These are phyloP conservation scores for Botryotinia convoluta DNA, from an alignment of 2,329 filamentous ascomycete genomes.

Conservation along the genomic window DNA sequence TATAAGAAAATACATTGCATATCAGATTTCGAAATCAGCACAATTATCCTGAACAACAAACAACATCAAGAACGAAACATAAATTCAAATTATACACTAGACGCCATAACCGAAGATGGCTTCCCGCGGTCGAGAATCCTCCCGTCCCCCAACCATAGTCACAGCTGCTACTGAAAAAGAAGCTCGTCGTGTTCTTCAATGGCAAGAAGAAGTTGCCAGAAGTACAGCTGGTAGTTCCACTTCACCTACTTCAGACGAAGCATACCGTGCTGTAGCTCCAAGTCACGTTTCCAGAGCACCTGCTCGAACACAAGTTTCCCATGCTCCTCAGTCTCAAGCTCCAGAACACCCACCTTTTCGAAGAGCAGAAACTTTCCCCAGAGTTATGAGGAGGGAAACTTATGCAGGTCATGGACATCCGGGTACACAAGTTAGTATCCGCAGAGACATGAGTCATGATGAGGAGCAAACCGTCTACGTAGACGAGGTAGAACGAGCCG, in stretches of 20 bases:
- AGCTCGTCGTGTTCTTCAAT: slow-evolving; percentile 43
- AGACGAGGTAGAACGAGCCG: slow-evolving; percentile 25
- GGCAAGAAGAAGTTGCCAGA: slow-evolving; percentile 43
- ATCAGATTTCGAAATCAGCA: not conserved
- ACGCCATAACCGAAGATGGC: not conserved
- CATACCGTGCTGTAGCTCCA: slow-evolving; percentile 11
- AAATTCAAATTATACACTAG: not conserved
- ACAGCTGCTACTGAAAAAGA: slow-evolving; percentile 35
- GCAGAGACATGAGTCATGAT: slow-evolving; percentile 11
- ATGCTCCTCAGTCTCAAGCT: not conserved
- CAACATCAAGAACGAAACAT: not conserved
- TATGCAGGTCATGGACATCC: not conserved
- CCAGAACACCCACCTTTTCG: slow-evolving; percentile 17
- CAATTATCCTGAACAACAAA: not conserved
- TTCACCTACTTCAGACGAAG: not conserved
- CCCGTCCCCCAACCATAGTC: slow-evolving; percentile 27
- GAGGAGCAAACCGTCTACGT: slow-evolving; percentile 15
- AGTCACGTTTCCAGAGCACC: slow-evolving; percentile 14
- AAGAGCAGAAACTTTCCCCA: slow-evolving; percentile 21
- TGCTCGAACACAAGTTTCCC: not conserved
- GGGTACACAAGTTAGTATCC: not conserved
- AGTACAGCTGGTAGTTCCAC: slow-evolving; percentile 26
- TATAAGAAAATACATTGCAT: not conserved
- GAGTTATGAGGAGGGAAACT: slow-evolving; percentile 7
- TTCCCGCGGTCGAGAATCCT: slow-evolving; percentile 4